Evolutionary conservation across 2,329 filamentous ascomycete species (phyloP).

Genomic region (Mycosphaerelloides madeirae): DNA sequence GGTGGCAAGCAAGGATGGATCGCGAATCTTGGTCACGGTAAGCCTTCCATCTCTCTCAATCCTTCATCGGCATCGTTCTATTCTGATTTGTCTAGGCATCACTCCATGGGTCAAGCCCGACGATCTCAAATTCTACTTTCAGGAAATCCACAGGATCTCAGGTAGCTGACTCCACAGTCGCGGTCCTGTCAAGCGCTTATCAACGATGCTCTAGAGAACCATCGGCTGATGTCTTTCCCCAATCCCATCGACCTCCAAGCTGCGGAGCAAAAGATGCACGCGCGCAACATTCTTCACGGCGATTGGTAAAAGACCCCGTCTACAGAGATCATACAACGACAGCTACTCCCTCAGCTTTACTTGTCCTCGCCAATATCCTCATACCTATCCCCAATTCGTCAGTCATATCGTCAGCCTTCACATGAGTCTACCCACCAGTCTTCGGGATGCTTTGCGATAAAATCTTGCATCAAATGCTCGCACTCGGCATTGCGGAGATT

Average conservation of each 20-base stretch:
- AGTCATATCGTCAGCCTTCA: constrained; percentile 18
- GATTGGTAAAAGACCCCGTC: constrained; percentile 35
- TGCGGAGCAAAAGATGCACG: constrained; percentile 33
- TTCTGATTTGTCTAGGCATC: constrained; percentile 57
- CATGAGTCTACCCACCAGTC: constrained; percentile 50
- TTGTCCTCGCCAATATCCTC: constrained; percentile 36
- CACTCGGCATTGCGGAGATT: constrained; percentile 63
- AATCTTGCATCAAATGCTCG: constrained; percentile 63
- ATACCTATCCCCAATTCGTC: constrained; percentile 28
- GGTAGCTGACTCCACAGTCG: constrained; percentile 35
- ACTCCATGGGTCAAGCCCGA: constrained; percentile 94
- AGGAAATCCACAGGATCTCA: constrained; percentile 68
- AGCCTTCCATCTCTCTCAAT: constrained; percentile 28
- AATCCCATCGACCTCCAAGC: constrained; percentile 17
- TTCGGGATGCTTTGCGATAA: constrained; percentile 66
- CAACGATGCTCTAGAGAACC: constrained; percentile 30
- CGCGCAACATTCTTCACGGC: constrained; percentile 31
- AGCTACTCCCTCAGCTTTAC: constrained; percentile 8
- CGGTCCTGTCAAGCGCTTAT: constrained; percentile 18
- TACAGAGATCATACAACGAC: constrained; percentile 5
- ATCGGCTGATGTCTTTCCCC: constrained; percentile 22
- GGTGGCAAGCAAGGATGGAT: constrained; percentile 91
- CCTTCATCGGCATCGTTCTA: constrained; percentile 4
- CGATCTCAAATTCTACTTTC: constrained; percentile 86
- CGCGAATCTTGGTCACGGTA: constrained; percentile 91